Conservation (phyloP, 306 rosid species). For the Dalbergia cultrata region DNA sequence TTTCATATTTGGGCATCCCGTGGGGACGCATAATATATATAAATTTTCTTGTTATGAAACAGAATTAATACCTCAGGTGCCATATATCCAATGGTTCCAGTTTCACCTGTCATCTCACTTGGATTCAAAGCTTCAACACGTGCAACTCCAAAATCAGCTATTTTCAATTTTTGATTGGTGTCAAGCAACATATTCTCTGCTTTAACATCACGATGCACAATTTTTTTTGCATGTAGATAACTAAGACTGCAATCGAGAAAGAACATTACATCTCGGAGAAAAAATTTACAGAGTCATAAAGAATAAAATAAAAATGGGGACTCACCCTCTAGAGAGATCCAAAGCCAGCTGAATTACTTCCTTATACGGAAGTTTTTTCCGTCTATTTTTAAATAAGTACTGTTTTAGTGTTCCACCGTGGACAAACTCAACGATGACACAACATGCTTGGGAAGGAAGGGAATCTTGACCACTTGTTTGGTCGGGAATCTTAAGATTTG, state of each 20-base stretch:
- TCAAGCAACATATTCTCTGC: conserved; percentile 80
- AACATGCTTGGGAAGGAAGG: conserved; percentile 75
- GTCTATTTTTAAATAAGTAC: conserved; percentile 62
- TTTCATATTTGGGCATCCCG: background rate
- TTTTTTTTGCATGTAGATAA: conserved; percentile 80
- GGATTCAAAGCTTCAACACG: conserved; percentile 81
- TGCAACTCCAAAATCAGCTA: conserved; percentile 92
- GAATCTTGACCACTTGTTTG: conserved; percentile 45
- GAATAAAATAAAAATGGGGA: conserved; percentile 2
- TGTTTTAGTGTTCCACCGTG: conserved; percentile 82
- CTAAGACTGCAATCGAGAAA: conserved; percentile 61
- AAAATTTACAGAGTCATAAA: background rate
- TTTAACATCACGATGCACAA: conserved; percentile 85
- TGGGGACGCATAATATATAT: conserved; percentile 9
- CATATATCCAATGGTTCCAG: conserved; percentile 91
- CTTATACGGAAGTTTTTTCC: conserved; percentile 72
- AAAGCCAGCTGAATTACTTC: conserved; percentile 81
- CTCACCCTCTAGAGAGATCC: conserved; percentile 87
- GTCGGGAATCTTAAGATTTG: conserved; percentile 68
- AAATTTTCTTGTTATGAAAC: background rate
- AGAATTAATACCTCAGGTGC: conserved; percentile 79
- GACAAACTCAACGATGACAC: conserved; percentile 80
- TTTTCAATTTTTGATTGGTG: conserved; percentile 59
- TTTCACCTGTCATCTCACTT: conserved; percentile 84
- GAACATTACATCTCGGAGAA: background rate